Percentiles rank a stretch among this genome's conserved stretches.
These are phyloP conservation scores for Monilinia fructicola DNA, from an alignment of 2,329 filamentous ascomycete genomes.

Conservation along the genomic window DNA sequence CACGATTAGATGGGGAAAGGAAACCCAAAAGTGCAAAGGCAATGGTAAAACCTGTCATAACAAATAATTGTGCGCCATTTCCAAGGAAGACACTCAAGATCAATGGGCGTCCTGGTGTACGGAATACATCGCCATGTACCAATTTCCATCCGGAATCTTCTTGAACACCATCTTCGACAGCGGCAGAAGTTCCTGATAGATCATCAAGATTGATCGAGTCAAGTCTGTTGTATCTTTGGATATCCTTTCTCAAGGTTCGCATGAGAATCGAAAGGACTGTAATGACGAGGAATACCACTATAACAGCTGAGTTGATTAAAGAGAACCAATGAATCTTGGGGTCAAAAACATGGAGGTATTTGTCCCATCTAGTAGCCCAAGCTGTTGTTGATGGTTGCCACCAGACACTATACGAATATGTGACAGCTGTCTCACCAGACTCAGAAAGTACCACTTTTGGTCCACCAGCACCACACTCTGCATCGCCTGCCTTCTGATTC, in stretches of 20 bases:
- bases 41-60: conserved; percentile 95
- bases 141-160: conserved; percentile 99
- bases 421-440: conserved; percentile 61
- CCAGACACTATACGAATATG: conserved; percentile 89
- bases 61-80: conserved; percentile 93
- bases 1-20: conserved; percentile 91
- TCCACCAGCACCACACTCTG: conserved; percentile 58
- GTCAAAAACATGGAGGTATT: conserved; percentile 95
- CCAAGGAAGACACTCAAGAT: conserved; percentile 85
- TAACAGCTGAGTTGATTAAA: conserved; percentile 91
- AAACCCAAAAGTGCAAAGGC: conserved; percentile 91
- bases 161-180: conserved; percentile 86
- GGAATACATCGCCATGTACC: conserved; percentile 96
- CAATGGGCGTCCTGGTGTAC: conserved; percentile 77
- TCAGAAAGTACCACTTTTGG: conserved; percentile 64
- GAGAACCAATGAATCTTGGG: conserved; percentile 99
- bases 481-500: conserved; percentile 52
- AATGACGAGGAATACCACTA: conserved; percentile 85
- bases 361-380: conserved; percentile 98
- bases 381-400: conserved; percentile 83
- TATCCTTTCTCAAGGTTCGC: conserved; percentile 88
- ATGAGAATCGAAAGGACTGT: conserved; percentile 93
- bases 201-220: conserved; percentile 91
- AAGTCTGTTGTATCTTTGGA: conserved; percentile 91
- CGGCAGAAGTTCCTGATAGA: conserved; percentile 72